phyloP scores from a whole-genome alignment of 306 rosid species.

The Trifolium subterraneum region DNA sequence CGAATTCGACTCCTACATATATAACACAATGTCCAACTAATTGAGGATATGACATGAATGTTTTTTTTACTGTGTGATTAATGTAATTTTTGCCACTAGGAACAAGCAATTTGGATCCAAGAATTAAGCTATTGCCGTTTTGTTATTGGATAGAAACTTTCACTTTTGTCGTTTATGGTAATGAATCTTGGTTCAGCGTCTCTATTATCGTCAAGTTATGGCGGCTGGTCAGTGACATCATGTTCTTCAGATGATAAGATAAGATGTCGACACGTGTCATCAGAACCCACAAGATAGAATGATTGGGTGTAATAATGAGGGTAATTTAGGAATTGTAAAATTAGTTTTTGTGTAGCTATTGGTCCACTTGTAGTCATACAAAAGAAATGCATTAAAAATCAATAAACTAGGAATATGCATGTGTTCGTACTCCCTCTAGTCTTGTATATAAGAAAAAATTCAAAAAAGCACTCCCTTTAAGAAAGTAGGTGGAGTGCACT shows the following conservation, averaged over 20 bases:
- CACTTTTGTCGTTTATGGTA: not conserved
- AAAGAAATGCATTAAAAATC: not conserved
- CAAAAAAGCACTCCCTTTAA: too few relatives aligned
- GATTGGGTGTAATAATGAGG: not conserved
- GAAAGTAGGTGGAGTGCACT: too few relatives aligned
- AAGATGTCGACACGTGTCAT: slow-evolving; percentile 40
- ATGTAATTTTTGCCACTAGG: not conserved
- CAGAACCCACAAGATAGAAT: not conserved
- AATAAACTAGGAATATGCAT: not conserved
- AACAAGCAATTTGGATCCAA: not conserved
- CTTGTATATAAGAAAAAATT: too few relatives aligned
- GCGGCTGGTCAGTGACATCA: slow-evolving; percentile 48
- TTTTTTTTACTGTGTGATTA: not conserved
- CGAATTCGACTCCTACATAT: too few relatives aligned
- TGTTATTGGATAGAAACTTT: not conserved
- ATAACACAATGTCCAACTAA: too few relatives aligned
- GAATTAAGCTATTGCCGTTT: not conserved
- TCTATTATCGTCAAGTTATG: slow-evolving; percentile 26
- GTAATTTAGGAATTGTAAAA: not conserved
- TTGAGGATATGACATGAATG: too few relatives aligned
- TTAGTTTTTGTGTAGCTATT: not conserved
- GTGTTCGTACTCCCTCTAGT: too few relatives aligned
- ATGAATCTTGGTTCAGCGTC: not conserved
- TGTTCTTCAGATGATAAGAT: slow-evolving; percentile 16
- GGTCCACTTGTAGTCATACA: slow-evolving; percentile 18